phyloP scores from a whole-genome alignment of 2,329 filamentous ascomycete species.

The Colletotrichum spinosum region DNA sequence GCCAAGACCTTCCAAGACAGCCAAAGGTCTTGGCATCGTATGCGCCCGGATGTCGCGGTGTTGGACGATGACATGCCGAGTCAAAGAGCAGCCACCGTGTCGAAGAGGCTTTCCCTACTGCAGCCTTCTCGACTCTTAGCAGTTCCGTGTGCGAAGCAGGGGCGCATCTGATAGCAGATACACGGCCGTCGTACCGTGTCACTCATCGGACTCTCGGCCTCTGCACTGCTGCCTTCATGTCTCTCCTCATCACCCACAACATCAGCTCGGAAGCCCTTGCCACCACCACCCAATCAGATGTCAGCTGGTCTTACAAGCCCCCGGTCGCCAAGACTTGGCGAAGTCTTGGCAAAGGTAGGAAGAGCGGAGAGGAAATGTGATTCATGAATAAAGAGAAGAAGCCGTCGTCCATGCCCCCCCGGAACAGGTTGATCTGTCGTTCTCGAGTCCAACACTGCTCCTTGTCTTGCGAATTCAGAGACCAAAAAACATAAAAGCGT shows the following conservation, averaged over 20 bases:
- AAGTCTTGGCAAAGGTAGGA: constrained; percentile 34
- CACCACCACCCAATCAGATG: constrained; percentile 24
- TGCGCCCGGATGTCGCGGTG: constrained; percentile 38
- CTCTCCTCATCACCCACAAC: constrained; percentile 25
- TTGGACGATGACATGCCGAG: constrained; percentile 21
- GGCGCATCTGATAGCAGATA: background rate
- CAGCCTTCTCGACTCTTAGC: background rate
- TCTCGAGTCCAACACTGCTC: constrained; percentile 13
- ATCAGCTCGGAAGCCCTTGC: constrained; percentile 35
- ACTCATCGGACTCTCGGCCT: background rate
- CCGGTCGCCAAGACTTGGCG: constrained; percentile 36
- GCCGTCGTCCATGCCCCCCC: constrained; percentile 33
- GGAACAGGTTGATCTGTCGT: constrained; percentile 15
- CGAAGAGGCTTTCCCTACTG: background rate
- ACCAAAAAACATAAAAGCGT: constrained; percentile 37
- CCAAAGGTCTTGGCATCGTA: constrained; percentile 37
- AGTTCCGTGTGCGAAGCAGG: no score
- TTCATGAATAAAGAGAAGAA: constrained; percentile 37
- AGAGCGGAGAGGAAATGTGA: constrained; percentile 38
- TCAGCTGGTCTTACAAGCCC: constrained; percentile 22
- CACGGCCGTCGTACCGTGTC: constrained; percentile 1
- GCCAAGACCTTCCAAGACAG: constrained; percentile 36
- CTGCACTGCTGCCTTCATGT: background rate
- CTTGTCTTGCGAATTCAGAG: constrained; percentile 10
- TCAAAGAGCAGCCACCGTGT: constrained; percentile 1